Percentiles rank a stretch among this genome's conserved stretches.
Evolutionary conservation across 805 yeast species (phyloP).

Genomic region (Lachancea lanzarotensis): DNA sequence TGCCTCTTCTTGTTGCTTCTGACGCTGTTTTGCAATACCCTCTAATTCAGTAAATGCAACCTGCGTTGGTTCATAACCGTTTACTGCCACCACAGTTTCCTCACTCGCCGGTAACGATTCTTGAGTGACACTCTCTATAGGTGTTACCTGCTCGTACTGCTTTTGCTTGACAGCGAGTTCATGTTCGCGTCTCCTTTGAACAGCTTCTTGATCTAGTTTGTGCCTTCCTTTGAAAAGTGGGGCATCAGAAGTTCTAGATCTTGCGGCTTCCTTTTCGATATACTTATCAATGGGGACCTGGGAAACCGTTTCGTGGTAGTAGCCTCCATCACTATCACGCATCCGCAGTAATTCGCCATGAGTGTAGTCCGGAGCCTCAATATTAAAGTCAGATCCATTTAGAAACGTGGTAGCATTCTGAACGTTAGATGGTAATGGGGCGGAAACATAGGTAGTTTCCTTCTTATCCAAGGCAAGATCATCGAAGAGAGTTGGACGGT

Average conservation of each 20-base stretch:
- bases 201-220: slow-evolving; percentile 4
- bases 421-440: not conserved
- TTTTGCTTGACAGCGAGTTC: slow-evolving; percentile 2
- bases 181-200: slow-evolving; percentile 4
- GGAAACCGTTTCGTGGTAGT: slow-evolving; percentile 23
- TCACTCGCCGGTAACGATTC: not conserved
- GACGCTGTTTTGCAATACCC: slow-evolving; percentile 18
- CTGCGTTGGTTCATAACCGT: too few relatives aligned
- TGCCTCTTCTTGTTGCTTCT: slow-evolving; percentile 1
- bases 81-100: not conserved
- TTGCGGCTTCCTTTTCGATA: slow-evolving; percentile 30
- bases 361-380: slow-evolving; percentile 19
- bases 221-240: not conserved
- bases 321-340: slow-evolving; percentile 21
- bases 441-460: not conserved
- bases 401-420: not conserved
- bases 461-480: not conserved
- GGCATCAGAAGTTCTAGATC: not conserved
- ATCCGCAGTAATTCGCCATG: slow-evolving; percentile 23
- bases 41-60: slow-evolving; percentile 13
- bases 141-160: not conserved
- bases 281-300: slow-evolving; percentile 21
- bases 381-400: not conserved
- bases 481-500: not conserved
- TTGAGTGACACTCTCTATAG: slow-evolving; percentile 2